Percentiles rank a stretch among this genome's conserved stretches.
Evolutionary conservation across 345 rosid genomes (phyloP).

Genomic region (Salix suchowensis): DNA sequence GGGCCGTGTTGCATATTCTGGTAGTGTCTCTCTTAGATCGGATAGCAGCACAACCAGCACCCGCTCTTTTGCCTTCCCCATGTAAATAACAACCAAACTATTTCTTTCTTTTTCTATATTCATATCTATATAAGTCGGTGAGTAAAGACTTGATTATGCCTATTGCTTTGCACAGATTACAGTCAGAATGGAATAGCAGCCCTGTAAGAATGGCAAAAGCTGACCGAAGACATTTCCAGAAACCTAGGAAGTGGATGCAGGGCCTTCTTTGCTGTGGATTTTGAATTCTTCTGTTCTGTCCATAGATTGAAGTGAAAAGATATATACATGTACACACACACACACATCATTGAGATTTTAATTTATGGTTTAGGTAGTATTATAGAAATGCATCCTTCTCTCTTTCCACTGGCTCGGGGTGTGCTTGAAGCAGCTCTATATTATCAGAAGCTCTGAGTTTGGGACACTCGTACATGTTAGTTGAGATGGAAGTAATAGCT

Average conservation of each 20-base stretch:
- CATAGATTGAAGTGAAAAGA: constrained; percentile 25
- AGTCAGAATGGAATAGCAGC: constrained; percentile 89
- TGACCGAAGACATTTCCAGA: constrained; percentile 44
- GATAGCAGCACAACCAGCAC: constrained; percentile 92
- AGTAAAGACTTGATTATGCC: neutral
- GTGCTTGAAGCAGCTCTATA: neutral
- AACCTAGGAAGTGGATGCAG: constrained; percentile 60
- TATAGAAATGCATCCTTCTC: constrained; percentile 6
- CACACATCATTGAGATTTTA: constrained; percentile 2
- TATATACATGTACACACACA: neutral
- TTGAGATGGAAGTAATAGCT: neutral
- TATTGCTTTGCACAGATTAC: constrained; percentile 48
- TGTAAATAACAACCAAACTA: constrained; percentile 36
- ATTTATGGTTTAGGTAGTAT: constrained; percentile 5
- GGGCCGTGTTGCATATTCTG: constrained; percentile 61
- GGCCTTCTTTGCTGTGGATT: constrained; percentile 82
- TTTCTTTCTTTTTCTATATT: neutral
- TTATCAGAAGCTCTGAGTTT: neutral
- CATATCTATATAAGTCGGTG: neutral
- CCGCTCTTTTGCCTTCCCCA: constrained; percentile 89
- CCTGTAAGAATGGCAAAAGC: constrained; percentile 86
- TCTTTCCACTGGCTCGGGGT: neutral
- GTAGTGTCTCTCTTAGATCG: constrained; percentile 75
- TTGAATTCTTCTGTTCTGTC: constrained; percentile 41
- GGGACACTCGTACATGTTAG: neutral